phyloP scores from a whole-genome alignment of 2,329 filamentous ascomycete genomes.

The Paracorniculantispora psalliotae region DNA sequence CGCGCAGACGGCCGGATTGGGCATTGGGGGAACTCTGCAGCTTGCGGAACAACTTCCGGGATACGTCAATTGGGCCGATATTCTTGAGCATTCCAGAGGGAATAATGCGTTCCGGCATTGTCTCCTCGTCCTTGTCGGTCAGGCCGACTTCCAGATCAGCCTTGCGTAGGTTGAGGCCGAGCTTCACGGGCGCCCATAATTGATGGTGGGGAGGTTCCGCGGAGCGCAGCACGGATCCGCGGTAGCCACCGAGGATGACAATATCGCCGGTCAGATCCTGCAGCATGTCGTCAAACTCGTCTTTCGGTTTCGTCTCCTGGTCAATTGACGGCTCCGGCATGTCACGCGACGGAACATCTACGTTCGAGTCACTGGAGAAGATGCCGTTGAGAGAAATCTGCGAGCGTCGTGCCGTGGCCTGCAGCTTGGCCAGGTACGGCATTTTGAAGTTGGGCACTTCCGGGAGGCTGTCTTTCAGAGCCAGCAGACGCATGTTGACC shows the following conservation, averaged over 20 bases:
- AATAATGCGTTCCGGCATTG: slow-evolving; percentile 77
- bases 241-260: slow-evolving; percentile 83
- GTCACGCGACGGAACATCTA: slow-evolving; percentile 14
- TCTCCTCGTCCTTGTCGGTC: slow-evolving; percentile 74
- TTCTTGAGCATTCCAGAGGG: slow-evolving; percentile 85
- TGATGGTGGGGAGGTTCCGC: slow-evolving; percentile 79
- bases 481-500: slow-evolving; percentile 84
- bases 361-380: slow-evolving; percentile 22
- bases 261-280: slow-evolving; percentile 75
- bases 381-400: slow-evolving; percentile 29
- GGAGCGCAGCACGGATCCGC: slow-evolving; percentile 83
- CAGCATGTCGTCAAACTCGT: slow-evolving; percentile 49
- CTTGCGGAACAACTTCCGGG: slow-evolving; percentile 73
- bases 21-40: slow-evolving; percentile 70
- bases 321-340: slow-evolving; percentile 13
- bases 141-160: slow-evolving; percentile 87
- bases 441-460: slow-evolving; percentile 74
- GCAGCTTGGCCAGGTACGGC: slow-evolving; percentile 54
- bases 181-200: slow-evolving; percentile 89
- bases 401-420: slow-evolving; percentile 26
- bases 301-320: slow-evolving; percentile 15
- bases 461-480: slow-evolving; percentile 80
- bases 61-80: slow-evolving; percentile 88
- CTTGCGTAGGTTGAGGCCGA: slow-evolving; percentile 85
- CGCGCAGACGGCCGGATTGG: slow-evolving; percentile 62